Conservation (phyloP, 192 early-diverging fungal species). For the Diversispora epigaea region DNA sequence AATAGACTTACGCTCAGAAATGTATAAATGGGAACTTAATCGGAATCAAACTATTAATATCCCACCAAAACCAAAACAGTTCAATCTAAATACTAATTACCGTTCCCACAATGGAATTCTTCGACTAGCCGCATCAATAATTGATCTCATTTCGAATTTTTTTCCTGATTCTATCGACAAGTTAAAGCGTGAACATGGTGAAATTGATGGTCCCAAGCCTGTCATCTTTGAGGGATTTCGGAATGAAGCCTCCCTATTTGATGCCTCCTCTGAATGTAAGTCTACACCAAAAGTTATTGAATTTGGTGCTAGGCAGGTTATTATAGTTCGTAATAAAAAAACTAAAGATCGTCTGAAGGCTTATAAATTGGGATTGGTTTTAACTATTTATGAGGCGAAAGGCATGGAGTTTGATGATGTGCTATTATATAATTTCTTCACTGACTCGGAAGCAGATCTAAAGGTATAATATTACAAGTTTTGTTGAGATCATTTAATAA, state of each 20-base stretch:
- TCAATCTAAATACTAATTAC: conserved; percentile 19
- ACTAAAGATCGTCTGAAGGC: background rate
- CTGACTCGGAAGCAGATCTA: background rate
- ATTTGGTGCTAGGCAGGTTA: conserved; percentile 25
- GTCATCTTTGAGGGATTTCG: background rate
- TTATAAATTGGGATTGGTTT: background rate
- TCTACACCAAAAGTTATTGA: background rate
- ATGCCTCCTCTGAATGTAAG: background rate
- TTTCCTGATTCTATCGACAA: conserved; percentile 22
- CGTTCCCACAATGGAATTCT: conserved; percentile 26
- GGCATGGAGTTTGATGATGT: conserved; percentile 28
- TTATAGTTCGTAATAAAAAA: conserved; percentile 21
- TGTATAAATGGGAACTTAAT: conserved; percentile 15
- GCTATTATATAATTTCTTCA: conserved; percentile 19
- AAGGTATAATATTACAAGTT: background rate
- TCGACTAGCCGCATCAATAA: conserved; percentile 17
- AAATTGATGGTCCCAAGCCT: conserved; percentile 4
- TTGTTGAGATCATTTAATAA: background rate
- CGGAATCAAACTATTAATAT: background rate
- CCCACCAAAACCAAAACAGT: background rate
- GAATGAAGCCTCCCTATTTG: background rate
- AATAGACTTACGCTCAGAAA: background rate
- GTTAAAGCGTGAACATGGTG: background rate
- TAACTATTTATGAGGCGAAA: conserved; percentile 21
- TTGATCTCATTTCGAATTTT: conserved; percentile 7